Evolutionary conservation across 2,329 filamentous ascomycete species (phyloP).

Genomic region (Cordyceps fumosorosea): DNA sequence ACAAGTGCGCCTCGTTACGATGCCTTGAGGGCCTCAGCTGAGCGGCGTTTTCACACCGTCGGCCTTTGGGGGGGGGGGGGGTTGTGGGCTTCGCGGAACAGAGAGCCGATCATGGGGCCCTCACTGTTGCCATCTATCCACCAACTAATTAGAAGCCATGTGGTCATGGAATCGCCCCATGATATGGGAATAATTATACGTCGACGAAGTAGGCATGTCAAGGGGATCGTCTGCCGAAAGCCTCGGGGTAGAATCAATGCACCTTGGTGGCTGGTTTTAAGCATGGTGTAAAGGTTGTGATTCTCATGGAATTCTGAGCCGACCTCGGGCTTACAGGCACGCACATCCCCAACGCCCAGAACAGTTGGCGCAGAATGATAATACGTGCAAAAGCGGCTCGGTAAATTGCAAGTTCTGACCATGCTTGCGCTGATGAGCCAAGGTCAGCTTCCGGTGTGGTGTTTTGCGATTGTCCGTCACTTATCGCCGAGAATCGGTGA

Average conservation of each 20-base stretch:
- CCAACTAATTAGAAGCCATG: not conserved
- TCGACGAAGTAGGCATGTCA: not conserved
- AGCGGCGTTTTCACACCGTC: not conserved
- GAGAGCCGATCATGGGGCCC: slow-evolving; percentile 7
- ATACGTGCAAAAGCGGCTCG: not conserved
- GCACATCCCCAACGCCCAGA: no score
- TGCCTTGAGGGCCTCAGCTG: slow-evolving; percentile 9
- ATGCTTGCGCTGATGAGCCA: not conserved
- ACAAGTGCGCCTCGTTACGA: slow-evolving; percentile 1
- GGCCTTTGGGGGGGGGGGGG: not conserved
- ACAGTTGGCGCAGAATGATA: not conserved
- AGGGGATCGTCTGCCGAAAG: not conserved
- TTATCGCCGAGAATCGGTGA: slow-evolving; percentile 7
- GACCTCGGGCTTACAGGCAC: no score
- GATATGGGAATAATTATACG: not conserved
- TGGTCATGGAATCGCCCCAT: slow-evolving; percentile 1
- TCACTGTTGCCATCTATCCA: not conserved
- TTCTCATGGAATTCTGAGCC: no score
- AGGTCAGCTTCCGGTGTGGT: not conserved
- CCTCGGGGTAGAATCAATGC: not conserved
- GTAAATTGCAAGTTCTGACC: not conserved
- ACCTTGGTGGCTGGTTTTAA: not conserved
- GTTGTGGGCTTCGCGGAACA: slow-evolving; percentile 3
- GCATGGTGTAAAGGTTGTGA: no score
- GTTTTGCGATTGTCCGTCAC: not conserved